Evolutionary conservation across 2,329 filamentous ascomycete species (phyloP).

Genomic region (Grosmannia serpens): DNA sequence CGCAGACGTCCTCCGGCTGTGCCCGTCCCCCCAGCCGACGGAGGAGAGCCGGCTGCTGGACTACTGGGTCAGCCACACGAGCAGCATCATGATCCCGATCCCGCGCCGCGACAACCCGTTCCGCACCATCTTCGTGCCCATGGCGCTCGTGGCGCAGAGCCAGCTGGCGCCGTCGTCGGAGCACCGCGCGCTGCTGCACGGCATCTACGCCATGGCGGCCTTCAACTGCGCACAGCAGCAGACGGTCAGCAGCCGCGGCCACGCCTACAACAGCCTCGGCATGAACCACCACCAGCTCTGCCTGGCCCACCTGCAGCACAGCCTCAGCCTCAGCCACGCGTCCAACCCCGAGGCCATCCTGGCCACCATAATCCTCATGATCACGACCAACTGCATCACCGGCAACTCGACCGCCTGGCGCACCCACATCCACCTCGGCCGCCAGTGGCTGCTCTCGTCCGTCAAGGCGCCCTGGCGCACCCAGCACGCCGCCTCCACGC

Average conservation of each 20-base stretch:
- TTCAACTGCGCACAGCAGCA: conserved; percentile 1
- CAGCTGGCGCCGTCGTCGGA: neutral
- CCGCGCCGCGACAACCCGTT: neutral
- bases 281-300: neutral
- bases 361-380: neutral
- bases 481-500: neutral
- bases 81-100: neutral
- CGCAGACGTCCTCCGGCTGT: neutral
- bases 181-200: neutral
- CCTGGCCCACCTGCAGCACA: neutral
- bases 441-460: neutral
- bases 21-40: neutral
- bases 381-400: neutral
- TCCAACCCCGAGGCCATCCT: neutral
- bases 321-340: neutral
- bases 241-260: neutral
- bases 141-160: neutral
- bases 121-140: neutral
- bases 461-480: neutral
- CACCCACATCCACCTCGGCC: neutral
- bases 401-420: neutral
- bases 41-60: neutral
- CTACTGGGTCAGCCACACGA: neutral
- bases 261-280: neutral
- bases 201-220: conserved; percentile 1